A percentile compares a stretch with the other conserved stretches of the same genome.
These are phyloP conservation scores for Mangifera indica DNA, from an alignment of 345 rosid genomes.

Conservation along the genomic window DNA sequence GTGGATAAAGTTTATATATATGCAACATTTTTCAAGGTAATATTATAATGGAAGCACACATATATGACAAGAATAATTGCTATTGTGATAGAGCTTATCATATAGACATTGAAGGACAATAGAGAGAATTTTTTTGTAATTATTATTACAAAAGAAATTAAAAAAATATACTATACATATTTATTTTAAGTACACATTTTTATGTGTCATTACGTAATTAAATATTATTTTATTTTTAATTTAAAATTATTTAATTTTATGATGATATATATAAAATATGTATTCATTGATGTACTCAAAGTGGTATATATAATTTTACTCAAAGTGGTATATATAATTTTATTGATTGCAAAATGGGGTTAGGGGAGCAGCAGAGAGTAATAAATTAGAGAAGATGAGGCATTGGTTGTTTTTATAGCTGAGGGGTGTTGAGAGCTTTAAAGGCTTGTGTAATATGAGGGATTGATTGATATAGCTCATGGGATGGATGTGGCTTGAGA, in stretches of 20 bases:
- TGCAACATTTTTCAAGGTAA: not conserved
- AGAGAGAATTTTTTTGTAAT: not conserved
- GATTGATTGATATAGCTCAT: not conserved
- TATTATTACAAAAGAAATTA: not conserved
- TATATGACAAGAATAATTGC: too few relatives aligned
- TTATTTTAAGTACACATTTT: too few relatives aligned
- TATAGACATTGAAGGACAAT: not conserved
- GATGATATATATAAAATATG: too few relatives aligned
- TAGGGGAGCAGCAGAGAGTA: slow-evolving; percentile 3
- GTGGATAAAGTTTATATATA: too few relatives aligned
- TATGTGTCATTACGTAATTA: too few relatives aligned
- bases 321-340: too few relatives aligned
- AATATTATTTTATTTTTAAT: too few relatives aligned
- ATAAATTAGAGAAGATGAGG: slow-evolving; percentile 24
- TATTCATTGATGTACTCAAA: too few relatives aligned
- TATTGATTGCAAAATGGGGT: not conserved
- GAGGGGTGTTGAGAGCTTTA: slow-evolving; percentile 25
- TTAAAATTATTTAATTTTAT: too few relatives aligned
- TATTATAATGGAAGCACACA: not conserved
- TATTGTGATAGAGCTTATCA: not conserved
- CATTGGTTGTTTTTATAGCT: slow-evolving; percentile 19
- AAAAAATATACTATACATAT: too few relatives aligned
- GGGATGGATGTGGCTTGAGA: slow-evolving; percentile 16
- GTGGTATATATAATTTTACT: too few relatives aligned
- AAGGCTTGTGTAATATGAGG: slow-evolving; percentile 2